A percentile compares a stretch with the other conserved stretches of the same genome.
These are phyloP conservation scores for Nosema granulosis DNA, from an alignment of 371 early-diverging fungal genomes.

Conservation along the genomic window DNA sequence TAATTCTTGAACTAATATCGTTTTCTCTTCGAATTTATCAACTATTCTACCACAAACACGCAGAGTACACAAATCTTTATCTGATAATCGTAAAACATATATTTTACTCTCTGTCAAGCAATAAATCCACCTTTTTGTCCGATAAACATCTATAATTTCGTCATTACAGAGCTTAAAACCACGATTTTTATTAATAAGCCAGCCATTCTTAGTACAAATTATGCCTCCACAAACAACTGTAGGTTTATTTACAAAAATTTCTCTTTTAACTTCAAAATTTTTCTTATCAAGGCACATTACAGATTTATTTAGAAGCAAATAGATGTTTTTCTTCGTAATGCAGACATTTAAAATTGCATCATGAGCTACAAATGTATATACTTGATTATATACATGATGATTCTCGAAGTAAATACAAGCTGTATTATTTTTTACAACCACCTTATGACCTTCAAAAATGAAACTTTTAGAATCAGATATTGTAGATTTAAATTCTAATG, in stretches of 20 bases:
- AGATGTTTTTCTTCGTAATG: not conserved
- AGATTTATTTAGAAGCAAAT: not conserved
- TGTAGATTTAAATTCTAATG: not conserved
- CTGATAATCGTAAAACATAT: too few relatives aligned
- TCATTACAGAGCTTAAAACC: not conserved
- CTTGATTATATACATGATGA: too few relatives aligned
- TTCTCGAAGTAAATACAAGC: not conserved
- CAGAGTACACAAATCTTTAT: too few relatives aligned
- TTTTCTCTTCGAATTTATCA: not conserved
- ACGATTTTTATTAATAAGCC: not conserved
- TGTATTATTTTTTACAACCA: not conserved
- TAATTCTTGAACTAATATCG: not conserved
- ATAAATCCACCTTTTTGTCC: not conserved
- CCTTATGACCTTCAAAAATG: not conserved
- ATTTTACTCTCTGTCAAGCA: too few relatives aligned
- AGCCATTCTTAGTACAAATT: conserved; percentile 5
- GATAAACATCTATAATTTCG: not conserved
- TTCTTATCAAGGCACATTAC: not conserved
- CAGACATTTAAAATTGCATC: not conserved
- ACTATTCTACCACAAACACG: too few relatives aligned
- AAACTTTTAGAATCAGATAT: too few relatives aligned
- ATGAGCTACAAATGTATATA: too few relatives aligned
- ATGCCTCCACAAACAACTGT: not conserved
- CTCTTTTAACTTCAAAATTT: not conserved
- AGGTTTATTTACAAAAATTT: not conserved